Evolutionary conservation across 768 basidiomycete genomes (phyloP).

Genomic region (Rickenella mellea): DNA sequence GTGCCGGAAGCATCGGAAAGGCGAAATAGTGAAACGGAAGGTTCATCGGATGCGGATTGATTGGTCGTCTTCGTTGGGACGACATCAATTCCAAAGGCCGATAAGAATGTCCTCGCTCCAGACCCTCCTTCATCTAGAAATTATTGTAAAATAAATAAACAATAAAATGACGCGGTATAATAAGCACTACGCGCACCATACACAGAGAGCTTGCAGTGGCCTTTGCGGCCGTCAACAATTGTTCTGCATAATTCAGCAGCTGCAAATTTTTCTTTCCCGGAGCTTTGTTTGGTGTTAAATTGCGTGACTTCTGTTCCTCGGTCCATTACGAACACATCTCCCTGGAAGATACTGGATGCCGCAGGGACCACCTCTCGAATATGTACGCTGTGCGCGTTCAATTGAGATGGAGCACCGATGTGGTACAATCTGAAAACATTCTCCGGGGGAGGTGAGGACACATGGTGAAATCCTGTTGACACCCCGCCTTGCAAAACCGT

Average conservation of each 20-base stretch:
- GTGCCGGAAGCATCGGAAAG: conserved; percentile 37
- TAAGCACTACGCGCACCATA: conserved; percentile 29
- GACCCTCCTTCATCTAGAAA: conserved; percentile 41
- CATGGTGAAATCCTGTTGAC: conserved; percentile 43
- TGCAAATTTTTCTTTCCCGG: conserved; percentile 49
- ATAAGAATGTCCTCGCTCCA: conserved; percentile 37
- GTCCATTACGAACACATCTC: conserved; percentile 53
- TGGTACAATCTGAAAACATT: conserved; percentile 42
- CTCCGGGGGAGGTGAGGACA: conserved; percentile 31
- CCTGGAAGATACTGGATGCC: conserved; percentile 38
- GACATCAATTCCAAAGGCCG: conserved; percentile 29
- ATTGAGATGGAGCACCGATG: conserved; percentile 30
- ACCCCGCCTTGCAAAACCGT: conserved; percentile 36
- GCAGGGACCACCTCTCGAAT: conserved; percentile 40
- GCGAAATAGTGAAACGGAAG: conserved; percentile 26
- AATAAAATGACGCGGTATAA: too few species aligned
- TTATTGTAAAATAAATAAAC: background rate
- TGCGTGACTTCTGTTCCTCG: conserved; percentile 44
- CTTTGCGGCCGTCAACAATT: conserved; percentile 31
- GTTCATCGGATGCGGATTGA: conserved; percentile 2
- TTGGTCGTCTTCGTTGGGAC: conserved; percentile 8
- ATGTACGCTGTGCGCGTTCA: conserved; percentile 13
- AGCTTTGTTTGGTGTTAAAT: conserved; percentile 44
- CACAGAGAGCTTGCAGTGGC: conserved; percentile 34
- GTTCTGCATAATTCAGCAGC: conserved; percentile 50